These are phyloP conservation scores for Fonsecaea nubica DNA, from an alignment of 2,329 filamentous ascomycete genomes.

Conservation along the genomic window DNA sequence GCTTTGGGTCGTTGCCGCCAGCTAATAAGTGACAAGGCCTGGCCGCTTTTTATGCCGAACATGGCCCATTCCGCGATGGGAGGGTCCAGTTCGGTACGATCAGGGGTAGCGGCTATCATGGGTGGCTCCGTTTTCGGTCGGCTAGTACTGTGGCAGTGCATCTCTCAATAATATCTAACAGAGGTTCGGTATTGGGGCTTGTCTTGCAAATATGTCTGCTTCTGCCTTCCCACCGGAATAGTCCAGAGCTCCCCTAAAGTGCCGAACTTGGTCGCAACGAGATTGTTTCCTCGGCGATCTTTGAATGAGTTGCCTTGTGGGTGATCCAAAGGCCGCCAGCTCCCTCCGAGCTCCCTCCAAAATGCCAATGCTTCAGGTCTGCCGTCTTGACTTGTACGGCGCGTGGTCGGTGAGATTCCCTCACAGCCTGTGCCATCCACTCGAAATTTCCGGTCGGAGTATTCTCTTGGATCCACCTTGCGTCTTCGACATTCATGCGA, in stretches of 20 bases:
- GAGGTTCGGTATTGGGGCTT: background rate
- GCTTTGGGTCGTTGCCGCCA: background rate
- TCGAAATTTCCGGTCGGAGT: slow-evolving; percentile 8
- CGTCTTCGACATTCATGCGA: background rate
- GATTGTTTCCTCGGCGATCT: background rate
- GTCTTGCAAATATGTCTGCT: background rate
- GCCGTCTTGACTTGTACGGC: background rate
- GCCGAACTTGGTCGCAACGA: background rate
- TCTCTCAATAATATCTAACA: background rate
- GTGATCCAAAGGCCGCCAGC: slow-evolving; percentile 1
- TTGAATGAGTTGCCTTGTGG: background rate
- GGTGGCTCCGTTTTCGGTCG: background rate
- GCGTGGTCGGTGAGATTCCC: background rate
- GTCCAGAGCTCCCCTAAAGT: background rate
- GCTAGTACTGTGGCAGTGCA: background rate
- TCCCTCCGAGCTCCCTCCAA: background rate
- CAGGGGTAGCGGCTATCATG: background rate
- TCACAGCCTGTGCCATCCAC: slow-evolving; percentile 19
- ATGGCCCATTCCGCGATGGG: background rate
- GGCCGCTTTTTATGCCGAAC: background rate
- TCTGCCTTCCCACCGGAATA: background rate
- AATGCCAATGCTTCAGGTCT: background rate
- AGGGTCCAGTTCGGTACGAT: background rate
- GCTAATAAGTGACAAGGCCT: background rate
- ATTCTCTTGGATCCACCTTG: slow-evolving; percentile 10